Evolutionary conservation across 306 rosid species (phyloP), one percentile per base, ranked within the genome.

Genomic region (Rubus parviflorus): DNA sequence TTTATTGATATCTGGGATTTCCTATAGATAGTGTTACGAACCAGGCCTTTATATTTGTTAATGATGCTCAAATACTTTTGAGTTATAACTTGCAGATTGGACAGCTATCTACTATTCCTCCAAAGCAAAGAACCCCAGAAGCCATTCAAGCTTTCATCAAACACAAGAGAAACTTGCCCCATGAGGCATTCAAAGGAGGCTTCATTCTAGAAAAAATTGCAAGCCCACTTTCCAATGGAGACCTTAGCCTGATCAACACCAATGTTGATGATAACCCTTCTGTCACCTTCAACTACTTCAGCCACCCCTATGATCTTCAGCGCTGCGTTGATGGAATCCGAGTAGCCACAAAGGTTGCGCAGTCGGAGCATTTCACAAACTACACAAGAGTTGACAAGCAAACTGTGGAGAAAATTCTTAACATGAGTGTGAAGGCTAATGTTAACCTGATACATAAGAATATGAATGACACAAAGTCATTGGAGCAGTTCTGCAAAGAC

Each of bases 231-330:
- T 95, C 98, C 17, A 81, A 85, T 48, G 98, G 98, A 51, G 88
- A 92, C 22, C 92, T 95, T 77, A 81, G 37, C 43, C 75, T 95
- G 80, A 46, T 8, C 68, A 90, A 83, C 86, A 86, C 92, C 78
- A 88, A 94, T 45, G 87, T 87, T 17, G 85, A 89, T 17, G 97
- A 90, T 68, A 95, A 95, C 79, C 98, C 98, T 49, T 61, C 80
- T 3, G 85, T 95, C 41, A 89, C 97, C 74, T 95, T 95, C 97
- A 95, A 95, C 86, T 95, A 95, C 88, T 92, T 92, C 87, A 88
- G 74, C 61, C 96, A 92, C 78, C 97, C 97, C 0, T 65, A 75
- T 35, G 98, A 95, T 86, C 87, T 95, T 56, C 75, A 83, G 16
- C 92, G 97, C 45, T 95, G 98, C 13, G 97, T 95, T 7, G 84